Conservation (phyloP, 768 basidiomycete genomes). For the Terana coerulea region DNA sequence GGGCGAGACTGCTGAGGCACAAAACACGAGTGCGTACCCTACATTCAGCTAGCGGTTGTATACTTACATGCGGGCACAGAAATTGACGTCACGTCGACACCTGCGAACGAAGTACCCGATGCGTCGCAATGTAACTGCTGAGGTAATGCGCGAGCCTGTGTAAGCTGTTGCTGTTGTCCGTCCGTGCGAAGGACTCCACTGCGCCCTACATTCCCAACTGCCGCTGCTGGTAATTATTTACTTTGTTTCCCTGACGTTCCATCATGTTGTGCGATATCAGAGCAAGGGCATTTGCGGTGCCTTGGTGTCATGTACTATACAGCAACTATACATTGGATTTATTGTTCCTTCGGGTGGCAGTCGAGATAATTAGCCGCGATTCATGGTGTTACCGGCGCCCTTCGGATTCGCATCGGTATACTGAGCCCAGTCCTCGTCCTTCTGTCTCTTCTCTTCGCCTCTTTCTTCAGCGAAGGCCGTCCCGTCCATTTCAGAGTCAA, state of each 20-base stretch:
- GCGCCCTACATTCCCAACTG: too few species aligned
- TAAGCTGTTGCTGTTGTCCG: too few species aligned
- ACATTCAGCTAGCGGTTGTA: constrained; percentile 1
- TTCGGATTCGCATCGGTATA: constrained; percentile 83
- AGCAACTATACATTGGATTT: constrained; percentile 7
- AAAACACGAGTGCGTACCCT: constrained; percentile 39
- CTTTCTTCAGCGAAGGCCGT: constrained; percentile 62
- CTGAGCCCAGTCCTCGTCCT: constrained; percentile 89
- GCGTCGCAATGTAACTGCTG: constrained; percentile 85
- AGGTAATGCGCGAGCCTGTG: too few species aligned
- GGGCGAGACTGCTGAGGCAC: constrained; percentile 42
- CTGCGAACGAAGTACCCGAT: constrained; percentile 69
- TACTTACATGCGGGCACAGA: constrained; percentile 45
- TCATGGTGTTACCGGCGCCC: constrained; percentile 98
- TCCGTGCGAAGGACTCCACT: too few species aligned
- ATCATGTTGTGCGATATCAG: neutral
- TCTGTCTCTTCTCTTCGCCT: constrained; percentile 70
- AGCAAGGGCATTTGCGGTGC: constrained; percentile 2
- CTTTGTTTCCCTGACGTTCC: neutral
- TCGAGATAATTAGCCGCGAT: constrained; percentile 63
- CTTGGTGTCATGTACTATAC: constrained; percentile 7
- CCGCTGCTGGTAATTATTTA: neutral
- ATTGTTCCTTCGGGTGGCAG: neutral
- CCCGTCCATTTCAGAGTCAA: constrained; percentile 86
- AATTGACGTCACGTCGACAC: constrained; percentile 85